Evolutionary conservation across 257 asterid species (phyloP).

Genomic region (Petunia axillaris): DNA sequence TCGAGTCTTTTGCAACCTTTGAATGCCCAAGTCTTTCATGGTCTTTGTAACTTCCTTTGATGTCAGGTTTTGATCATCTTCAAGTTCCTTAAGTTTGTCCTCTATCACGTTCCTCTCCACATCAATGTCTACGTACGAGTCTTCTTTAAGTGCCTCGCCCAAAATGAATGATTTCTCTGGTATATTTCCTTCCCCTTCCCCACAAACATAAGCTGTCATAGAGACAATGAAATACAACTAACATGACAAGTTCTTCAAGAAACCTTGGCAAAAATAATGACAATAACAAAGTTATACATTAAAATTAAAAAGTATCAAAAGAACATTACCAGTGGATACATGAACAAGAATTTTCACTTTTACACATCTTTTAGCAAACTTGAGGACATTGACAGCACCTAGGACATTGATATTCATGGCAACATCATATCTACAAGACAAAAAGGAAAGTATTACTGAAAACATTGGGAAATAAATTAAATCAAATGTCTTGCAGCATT

Average conservation of each 20-base stretch:
- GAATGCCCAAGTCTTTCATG: conserved; percentile 63
- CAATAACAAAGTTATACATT: not conserved
- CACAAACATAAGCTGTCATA: conserved; percentile 51
- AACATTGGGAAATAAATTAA: not conserved
- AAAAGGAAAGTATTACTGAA: not conserved
- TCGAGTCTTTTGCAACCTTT: conserved; percentile 37
- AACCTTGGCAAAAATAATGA: not conserved
- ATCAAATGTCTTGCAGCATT: not conserved
- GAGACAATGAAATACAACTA: not conserved
- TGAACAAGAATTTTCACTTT: conserved; percentile 51
- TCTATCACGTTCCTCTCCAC: conserved; percentile 45
- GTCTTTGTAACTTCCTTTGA: conserved; percentile 40
- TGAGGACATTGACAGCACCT: conserved; percentile 47
- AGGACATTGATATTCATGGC: conserved; percentile 49
- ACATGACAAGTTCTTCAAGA: not conserved
- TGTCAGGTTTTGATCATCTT: conserved; percentile 28
- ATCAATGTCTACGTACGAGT: conserved; percentile 46
- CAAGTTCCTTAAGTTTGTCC: conserved; percentile 42
- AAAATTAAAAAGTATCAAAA: not conserved
- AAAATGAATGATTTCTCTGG: conserved; percentile 44
- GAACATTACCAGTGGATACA: conserved; percentile 61
- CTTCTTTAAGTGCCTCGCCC: conserved; percentile 54
- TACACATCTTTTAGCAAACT: conserved; percentile 48
- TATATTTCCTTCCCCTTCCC: conserved; percentile 44
- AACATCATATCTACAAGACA: conserved; percentile 49